Conservation (phyloP, 345 rosid genomes). For the Clausena lansium region DNA sequence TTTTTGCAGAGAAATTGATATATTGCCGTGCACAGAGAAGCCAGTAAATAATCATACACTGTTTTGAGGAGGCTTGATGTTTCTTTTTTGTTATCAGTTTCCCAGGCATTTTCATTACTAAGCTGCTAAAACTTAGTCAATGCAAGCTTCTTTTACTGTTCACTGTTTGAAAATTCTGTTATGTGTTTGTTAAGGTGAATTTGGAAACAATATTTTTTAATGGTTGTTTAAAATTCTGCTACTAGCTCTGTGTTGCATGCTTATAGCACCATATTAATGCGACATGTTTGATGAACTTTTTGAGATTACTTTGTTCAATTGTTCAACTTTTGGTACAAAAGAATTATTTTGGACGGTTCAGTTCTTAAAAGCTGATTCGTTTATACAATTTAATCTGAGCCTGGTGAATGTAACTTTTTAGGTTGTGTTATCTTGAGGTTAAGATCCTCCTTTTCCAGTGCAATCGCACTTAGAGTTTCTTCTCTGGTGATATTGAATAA, state of each 20-base stretch:
- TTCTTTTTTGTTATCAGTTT: not conserved
- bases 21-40: not conserved
- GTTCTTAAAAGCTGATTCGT: too few relatives aligned
- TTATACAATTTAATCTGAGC: too few relatives aligned
- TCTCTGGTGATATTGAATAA: too few relatives aligned
- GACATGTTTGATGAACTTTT: too few relatives aligned
- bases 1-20: not conserved
- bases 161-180: not conserved
- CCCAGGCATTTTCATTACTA: not conserved
- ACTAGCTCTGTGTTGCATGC: not conserved
- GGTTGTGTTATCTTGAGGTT: too few relatives aligned
- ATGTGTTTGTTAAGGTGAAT: not conserved
- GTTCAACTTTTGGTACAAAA: too few relatives aligned
- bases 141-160: not conserved
- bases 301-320: too few relatives aligned
- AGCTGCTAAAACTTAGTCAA: not conserved
- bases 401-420: too few relatives aligned
- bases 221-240: not conserved
- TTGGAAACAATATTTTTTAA: too few relatives aligned
- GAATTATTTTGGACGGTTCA: too few relatives aligned
- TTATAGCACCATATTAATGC: not conserved
- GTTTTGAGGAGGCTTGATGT: slow-evolving; percentile 1
- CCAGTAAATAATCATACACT: not conserved
- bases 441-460: too few relatives aligned
- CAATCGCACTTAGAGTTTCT: too few relatives aligned